Evolutionary conservation across 202 grass and related monocot species (phyloP), one percentile per base, ranked within the genome.

Genomic region (Zizania palustris): DNA sequence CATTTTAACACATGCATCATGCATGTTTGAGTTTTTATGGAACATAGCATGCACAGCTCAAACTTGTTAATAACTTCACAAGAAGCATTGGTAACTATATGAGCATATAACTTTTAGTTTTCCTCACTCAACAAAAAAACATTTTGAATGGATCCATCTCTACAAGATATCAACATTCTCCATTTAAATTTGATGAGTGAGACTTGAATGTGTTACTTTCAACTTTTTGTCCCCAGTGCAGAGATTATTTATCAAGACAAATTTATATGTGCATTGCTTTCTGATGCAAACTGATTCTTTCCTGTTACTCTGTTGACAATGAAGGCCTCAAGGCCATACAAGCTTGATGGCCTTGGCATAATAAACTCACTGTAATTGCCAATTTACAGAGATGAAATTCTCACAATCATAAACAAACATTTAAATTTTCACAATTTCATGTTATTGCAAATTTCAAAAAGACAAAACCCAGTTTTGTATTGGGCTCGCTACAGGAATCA

Each of bases 71-170:
- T 57, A 48, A 55, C 3, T 74, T 58, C 67, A 19, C 9, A 7
- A 20, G 9, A 77, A 12, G 44, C 44, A 12, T 45, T 36, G 44
- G n/a, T 65, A 44, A 33, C 41, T 62, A 51, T 3, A 20, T 63
- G 3, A 43, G 40, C 39, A 42, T 65, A 43, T 18, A 65, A 49
- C 22, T 65, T 79, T 5, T 49, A 84, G 36, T 84, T 12, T 61
- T 76, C 48, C 57, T 44, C 21, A 45, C 34, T 12, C 1, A 0
- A 54, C 41, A 69, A 53, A 14, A 45, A 46, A 36, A 16, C 38
- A 12, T 28, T 64, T 5, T 35, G 38, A 62, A 33, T 63, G 45
- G 76, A 60, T 60, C 34, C 19, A 83, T 22, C 10, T 51, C 48
- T 15, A 38, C 8, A 61, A 14, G 62, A 53, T 40, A 42, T 63